phyloP scores from a whole-genome alignment of 345 rosid genomes.

The Populus tremula region DNA sequence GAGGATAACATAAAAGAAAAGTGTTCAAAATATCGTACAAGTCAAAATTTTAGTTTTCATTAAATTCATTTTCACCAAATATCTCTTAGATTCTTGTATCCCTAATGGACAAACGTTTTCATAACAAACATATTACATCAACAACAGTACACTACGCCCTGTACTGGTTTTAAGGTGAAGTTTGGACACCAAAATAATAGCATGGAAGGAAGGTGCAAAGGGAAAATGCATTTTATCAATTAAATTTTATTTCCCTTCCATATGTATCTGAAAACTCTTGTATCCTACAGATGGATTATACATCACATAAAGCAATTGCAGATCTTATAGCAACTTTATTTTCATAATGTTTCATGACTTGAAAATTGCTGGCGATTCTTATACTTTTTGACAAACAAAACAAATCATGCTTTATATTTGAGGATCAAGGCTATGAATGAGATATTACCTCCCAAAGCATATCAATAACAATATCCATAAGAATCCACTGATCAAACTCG shows the following conservation, averaged over 20 bases:
- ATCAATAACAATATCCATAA: slow-evolving; percentile 68
- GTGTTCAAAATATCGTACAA: background rate
- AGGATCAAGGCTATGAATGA: slow-evolving; percentile 1
- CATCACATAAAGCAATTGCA: background rate
- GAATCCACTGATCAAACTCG: slow-evolving; percentile 56
- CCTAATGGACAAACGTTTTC: background rate
- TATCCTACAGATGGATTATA: background rate
- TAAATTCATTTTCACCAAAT: background rate
- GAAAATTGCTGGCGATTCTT: background rate
- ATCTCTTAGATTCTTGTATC: background rate
- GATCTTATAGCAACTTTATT: background rate
- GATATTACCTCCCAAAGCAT: slow-evolving; percentile 75
- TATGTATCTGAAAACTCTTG: background rate
- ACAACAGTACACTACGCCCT: background rate
- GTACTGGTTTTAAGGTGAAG: background rate
- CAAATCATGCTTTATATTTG: background rate
- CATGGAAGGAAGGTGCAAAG: background rate
- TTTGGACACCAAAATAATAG: background rate
- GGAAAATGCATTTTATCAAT: background rate
- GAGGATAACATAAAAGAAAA: background rate
- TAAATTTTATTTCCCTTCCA: background rate
- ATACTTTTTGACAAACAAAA: background rate
- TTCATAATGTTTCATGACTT: background rate
- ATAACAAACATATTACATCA: background rate
- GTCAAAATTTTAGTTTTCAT: background rate